Base-by-base conservation (phyloP, 2,329 filamentous ascomycete species). In the Remersonia thermophila region DNA sequence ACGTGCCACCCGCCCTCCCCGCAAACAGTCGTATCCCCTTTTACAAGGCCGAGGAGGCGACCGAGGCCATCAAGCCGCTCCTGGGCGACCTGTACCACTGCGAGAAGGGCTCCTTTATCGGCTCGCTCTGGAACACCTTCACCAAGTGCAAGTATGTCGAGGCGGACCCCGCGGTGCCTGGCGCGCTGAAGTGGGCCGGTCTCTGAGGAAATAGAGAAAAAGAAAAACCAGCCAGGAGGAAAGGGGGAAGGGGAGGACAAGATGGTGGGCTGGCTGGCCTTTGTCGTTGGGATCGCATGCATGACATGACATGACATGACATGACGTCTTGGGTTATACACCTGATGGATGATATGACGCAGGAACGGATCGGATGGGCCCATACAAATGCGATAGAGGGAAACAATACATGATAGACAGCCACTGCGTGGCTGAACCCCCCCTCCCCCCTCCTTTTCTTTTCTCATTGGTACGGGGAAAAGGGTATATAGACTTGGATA, bases 21-120 rank as follows among this genome's bases (percentile, higher is more conserved):
- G 17, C 33, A 6, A n/a, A 10, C 36, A 63, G 60, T 17, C 55
- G 58, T 26, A 75, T 76, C 31, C 72, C 72, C 11, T 74, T 74
- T 54, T 77, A 77, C 59, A 61, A 73, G 46, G 71, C 71, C 15
- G 64, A 69, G 41, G 66, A 72, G 50, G 71, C 71, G n/a, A 73
- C 70, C 8, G 58, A 65, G 39, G 67, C 71, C 27, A 71, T 77
- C 51, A 62, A 61, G 49, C 63, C 64, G 8, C 55, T 76, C n/a
- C 62, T 77, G 13, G 71, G 71, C 7, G 58, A 66, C 20, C 58
- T 67, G 36, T 77, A 77, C 55, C 60, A 60, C 49, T 51, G 55
- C 7, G 66, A 69, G 32, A 51, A 59, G 10, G 49, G 56, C 33
- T 59, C 57, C 16, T 68, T 68, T 50, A 44, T 66, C 37, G 58